A percentile compares a stretch with the other conserved stretches of the same genome.
phyloP scores from a whole-genome alignment of 208 protist genomes.

The Ichthyophonus hoferi region DNA sequence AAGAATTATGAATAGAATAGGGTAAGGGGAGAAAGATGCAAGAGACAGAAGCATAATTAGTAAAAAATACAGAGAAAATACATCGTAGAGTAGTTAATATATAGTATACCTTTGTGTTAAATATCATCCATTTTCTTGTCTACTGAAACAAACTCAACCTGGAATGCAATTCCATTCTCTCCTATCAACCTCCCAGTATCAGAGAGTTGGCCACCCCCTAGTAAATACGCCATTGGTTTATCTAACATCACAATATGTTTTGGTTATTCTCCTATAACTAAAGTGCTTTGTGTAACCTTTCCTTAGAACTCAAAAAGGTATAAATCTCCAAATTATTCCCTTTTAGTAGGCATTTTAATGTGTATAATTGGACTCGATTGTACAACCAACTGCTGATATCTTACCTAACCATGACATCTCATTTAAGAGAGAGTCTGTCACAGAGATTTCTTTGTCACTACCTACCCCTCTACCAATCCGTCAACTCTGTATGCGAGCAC shows the following conservation, averaged over 20 bases:
- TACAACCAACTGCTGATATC: too few species aligned
- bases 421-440: too few species aligned
- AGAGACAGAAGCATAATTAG: too few species aligned
- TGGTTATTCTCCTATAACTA: neutral
- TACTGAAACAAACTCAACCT: neutral
- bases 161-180: neutral
- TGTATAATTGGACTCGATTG: too few species aligned
- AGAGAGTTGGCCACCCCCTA: neutral
- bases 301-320: neutral
- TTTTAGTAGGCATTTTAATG: neutral
- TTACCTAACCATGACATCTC: too few species aligned
- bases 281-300: neutral
- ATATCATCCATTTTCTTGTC: neutral
- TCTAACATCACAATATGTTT: neutral
- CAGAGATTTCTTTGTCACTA: too few species aligned
- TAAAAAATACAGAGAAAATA: too few species aligned
- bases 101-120: neutral
- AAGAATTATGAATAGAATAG: too few species aligned
- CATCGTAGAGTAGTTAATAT: neutral
- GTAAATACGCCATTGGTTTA: neutral
- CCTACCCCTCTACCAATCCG: too few species aligned
- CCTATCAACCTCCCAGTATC: neutral
- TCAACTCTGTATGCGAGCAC: too few species aligned
- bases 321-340: neutral
- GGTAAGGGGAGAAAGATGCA: too few species aligned